phyloP scores from a whole-genome alignment of 306 rosid genomes.

The Quercus rubra region DNA sequence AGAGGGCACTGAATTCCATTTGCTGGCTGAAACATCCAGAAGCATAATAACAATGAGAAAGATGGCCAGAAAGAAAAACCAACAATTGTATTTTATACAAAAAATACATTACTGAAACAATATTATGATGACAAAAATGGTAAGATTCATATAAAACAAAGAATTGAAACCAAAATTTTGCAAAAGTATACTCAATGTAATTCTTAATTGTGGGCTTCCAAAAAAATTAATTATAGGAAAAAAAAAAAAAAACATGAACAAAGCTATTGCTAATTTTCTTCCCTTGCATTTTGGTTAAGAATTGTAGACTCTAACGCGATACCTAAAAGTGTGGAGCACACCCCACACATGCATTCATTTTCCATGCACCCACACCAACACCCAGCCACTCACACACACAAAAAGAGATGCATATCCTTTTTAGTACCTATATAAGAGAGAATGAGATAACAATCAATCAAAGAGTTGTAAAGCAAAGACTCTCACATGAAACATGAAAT shows the following conservation, averaged over 20 bases:
- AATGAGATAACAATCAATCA: neutral
- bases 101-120: neutral
- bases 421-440: neutral
- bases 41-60: conserved; percentile 2
- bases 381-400: neutral
- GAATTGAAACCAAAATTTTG: neutral
- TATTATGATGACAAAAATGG: neutral
- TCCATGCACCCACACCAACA: neutral
- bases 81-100: neutral
- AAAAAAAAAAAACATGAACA: neutral
- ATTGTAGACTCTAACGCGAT: neutral
- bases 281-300: neutral
- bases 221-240: neutral
- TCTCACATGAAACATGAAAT: neutral
- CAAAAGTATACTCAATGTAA: neutral
- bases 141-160: neutral
- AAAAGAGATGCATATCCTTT: neutral
- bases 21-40: conserved; percentile 1
- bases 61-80: neutral
- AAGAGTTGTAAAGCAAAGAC: neutral
- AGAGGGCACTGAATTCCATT: neutral
- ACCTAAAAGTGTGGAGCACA: neutral
- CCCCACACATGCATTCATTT: neutral
- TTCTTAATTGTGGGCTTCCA: neutral
- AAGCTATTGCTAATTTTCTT: neutral